Evolutionary conservation across 345 rosid genomes (phyloP).

Genomic region (Eucalyptus marginata): DNA sequence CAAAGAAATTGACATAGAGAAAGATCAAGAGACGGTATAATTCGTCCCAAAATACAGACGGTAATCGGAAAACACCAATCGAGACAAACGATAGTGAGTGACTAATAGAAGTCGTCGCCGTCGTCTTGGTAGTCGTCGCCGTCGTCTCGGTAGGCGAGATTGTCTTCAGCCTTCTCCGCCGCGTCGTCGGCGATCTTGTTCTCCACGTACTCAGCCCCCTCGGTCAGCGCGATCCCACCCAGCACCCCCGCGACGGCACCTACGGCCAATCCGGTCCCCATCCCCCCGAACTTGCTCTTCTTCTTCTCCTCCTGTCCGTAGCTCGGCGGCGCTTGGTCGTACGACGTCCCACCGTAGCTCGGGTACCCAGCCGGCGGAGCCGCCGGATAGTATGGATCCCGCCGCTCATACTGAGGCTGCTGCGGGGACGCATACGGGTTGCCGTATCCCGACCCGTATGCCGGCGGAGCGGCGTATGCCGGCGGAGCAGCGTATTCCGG

Average conservation of each 20-base stretch:
- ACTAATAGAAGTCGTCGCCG: not conserved
- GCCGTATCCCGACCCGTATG: not conserved
- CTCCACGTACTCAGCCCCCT: constrained; percentile 67
- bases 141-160: constrained; percentile 16
- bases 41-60: not conserved
- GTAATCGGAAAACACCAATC: not conserved
- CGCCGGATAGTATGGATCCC: not conserved
- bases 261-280: constrained; percentile 80
- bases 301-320: constrained; percentile 14
- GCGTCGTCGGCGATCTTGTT: constrained; percentile 44
- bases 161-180: constrained; percentile 55
- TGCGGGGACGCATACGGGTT: constrained; percentile 17
- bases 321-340: constrained; percentile 11
- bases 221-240: constrained; percentile 66
- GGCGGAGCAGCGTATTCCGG: not conserved
- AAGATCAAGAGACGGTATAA: not conserved
- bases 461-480: not conserved
- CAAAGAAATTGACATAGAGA: not conserved
- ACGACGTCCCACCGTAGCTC: not conserved
- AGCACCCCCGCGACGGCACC: constrained; percentile 72
- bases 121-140: not conserved
- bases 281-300: constrained; percentile 62
- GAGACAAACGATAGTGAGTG: not conserved
- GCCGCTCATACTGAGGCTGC: constrained; percentile 1
- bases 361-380: not conserved